These are phyloP conservation scores for Poronia punctata DNA, from an alignment of 495 filamentous ascomycete genomes.

Conservation along the genomic window DNA sequence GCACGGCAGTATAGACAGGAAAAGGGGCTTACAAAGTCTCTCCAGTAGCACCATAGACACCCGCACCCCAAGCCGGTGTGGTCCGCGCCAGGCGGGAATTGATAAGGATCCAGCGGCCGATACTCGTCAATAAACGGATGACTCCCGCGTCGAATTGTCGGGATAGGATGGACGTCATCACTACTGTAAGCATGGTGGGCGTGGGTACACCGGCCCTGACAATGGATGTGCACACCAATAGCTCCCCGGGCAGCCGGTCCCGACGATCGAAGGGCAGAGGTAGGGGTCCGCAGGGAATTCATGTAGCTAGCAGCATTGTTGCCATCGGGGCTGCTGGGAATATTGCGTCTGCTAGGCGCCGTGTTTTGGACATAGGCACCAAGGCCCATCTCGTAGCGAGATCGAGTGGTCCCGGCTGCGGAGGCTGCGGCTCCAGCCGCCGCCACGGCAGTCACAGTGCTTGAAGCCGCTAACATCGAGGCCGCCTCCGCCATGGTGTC, in stretches of 20 bases:
- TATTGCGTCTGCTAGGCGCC: too few species aligned
- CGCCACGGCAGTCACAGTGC: too few species aligned
- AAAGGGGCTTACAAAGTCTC: slow-evolving; percentile 16
- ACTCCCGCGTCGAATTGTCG: neutral
- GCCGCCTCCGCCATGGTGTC: too few species aligned
- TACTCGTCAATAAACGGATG: too few species aligned
- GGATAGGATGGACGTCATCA: neutral
- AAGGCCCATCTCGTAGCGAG: too few species aligned
- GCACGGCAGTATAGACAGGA: too few species aligned
- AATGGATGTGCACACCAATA: slow-evolving; percentile 6
- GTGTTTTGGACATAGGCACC: too few species aligned
- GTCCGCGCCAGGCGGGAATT: slow-evolving; percentile 8
- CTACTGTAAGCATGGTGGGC: neutral
- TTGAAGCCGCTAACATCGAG: too few species aligned
- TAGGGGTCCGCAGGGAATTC: slow-evolving; percentile 6
- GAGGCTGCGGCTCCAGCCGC: too few species aligned
- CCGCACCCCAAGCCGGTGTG: slow-evolving; percentile 8
- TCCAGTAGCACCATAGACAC: slow-evolving; percentile 16
- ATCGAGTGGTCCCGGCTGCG: too few species aligned
- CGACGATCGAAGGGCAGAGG: neutral
- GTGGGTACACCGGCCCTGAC: slow-evolving; percentile 3
- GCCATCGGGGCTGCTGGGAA: neutral
- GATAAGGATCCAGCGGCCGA: too few species aligned
- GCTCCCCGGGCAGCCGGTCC: neutral
- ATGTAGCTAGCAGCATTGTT: slow-evolving; percentile 7